Base-by-base conservation (phyloP, 352 stramenopile species). In the Phytophthora sojae region DNA sequence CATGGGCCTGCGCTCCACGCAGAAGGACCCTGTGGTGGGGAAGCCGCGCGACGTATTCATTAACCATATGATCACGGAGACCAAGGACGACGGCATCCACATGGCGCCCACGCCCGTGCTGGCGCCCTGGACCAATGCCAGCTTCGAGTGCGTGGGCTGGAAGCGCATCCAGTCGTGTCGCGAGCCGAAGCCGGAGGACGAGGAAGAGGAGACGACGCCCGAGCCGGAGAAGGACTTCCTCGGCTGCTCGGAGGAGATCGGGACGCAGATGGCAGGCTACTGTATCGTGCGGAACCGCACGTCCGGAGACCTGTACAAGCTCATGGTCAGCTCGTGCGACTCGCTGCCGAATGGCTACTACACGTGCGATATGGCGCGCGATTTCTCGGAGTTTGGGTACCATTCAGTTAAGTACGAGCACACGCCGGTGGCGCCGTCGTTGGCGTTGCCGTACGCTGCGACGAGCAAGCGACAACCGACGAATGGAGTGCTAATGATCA, bases 131-230 rank as follows among this genome's bases (percentile, higher is more conserved):
- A 92, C 84, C 4, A 89, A 94, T 62, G 77, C 87, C 50, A 82
- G 82, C 61, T 96, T 92, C 54, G 89, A 96, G 71, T 96, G 89
- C 62, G 78, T 96, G 42, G 87, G 87, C 50, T 96, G 89, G 89
- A 93, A 96, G 64, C 86, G 86, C 39, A 91, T 89, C 42, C 81
- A 95, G n/a, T 83, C 86, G 60, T 96, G 89, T 53, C 67, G 65
- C 39, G 77, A 84, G 37, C 69, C 86, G 49, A 77, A 87, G 17
- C 65, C 69, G 29, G 72, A 89, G 42, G 76, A 79, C 53, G 67
- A 66, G 0, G 63, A 80, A 14, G 67, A 77, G 14, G 35, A 42
- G 2, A 42, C 35, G 49, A 85, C 76, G 26, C 69, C 60, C 6
- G 69, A 88, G 47, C 83, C 86, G 14, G 84, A 93, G 57, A 91